Evolutionary conservation across 371 early-diverging fungal genomes (phyloP), one percentile per base, ranked within the genome.

Genomic region (Lichtheimia corymbifera): DNA sequence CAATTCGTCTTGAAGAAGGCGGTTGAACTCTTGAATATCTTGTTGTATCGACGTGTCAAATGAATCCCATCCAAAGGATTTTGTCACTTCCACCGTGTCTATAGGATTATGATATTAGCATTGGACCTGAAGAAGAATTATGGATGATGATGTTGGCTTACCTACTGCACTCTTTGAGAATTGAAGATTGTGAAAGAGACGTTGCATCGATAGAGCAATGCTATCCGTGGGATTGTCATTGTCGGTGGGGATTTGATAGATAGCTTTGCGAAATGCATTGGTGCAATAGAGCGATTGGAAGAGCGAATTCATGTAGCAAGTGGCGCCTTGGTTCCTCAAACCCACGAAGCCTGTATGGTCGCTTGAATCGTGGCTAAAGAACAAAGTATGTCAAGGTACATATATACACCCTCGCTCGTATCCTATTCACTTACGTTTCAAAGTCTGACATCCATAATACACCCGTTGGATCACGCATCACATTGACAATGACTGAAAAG

Each of bases 281-380:
- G 99, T 98, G 66, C 95, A 95, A 74, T 92, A 99, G 13, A 99
- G 85, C 3, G 97, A 94, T 76, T 99, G 99, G 28, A 99, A 85
- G 13, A 99, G 83, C 52, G 99, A 96, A 83, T 99, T 99, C 93
- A 99, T 95, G 74, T 99, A 99, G 82, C 99, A 99, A 0, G 99
- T 99, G 1, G 99, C 99, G 11, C 99, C 99, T 72, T 99, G 97
- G 75, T 99, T 99, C 58, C 89, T 89, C 60, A 99, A 77, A 0
- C 99, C 99, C 22, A 97, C 93, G 72, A 83, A 93, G 12, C 98
- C 98, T 12, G 97, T 97, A 70, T 87, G 84, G 53, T 87, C 84
- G 71, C 91, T 92, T 25, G 97, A 94, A 70, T 94, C 93, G 67
- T 90, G 94, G 65, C 90, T 91, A 57, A 35, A 35, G 11, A 35